Conservation (phyloP, 2,329 filamentous ascomycete species). For the Aspergillus pseudoterreus region DNA sequence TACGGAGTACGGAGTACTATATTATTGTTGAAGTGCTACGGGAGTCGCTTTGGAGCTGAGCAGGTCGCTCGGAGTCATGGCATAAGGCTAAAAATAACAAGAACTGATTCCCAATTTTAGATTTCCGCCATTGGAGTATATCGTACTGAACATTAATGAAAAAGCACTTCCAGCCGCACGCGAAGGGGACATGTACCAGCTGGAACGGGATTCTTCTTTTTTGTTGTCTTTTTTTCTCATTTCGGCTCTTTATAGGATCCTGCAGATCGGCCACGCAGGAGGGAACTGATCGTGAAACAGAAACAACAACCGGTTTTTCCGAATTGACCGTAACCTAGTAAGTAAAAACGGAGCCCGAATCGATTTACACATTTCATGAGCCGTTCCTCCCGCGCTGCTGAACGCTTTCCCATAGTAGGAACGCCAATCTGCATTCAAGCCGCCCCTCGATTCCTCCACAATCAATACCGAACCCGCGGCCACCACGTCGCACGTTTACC, state of each 20-base stretch:
- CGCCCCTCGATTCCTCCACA: slow-evolving; percentile 37
- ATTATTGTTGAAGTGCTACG: no score
- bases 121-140: slow-evolving; percentile 30
- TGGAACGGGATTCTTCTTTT: slow-evolving; percentile 37
- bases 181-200: slow-evolving; percentile 19
- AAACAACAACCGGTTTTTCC: slow-evolving; percentile 30
- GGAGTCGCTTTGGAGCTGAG: no score
- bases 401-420: slow-evolving; percentile 22
- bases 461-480: slow-evolving; percentile 41
- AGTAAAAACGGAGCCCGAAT: slow-evolving; percentile 35
- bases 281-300: slow-evolving; percentile 26
- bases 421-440: slow-evolving; percentile 33
- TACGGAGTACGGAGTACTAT: no score
- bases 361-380: slow-evolving; percentile 41
- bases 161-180: slow-evolving; percentile 24
- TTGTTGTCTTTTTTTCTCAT: slow-evolving; percentile 33
- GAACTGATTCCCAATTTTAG: slow-evolving; percentile 25
- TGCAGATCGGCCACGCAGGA: slow-evolving; percentile 32
- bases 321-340: slow-evolving; percentile 34
- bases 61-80: not conserved
- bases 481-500: slow-evolving; percentile 61
- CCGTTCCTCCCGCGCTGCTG: slow-evolving; percentile 29
- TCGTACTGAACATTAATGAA: slow-evolving; percentile 34
- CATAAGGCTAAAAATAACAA: slow-evolving; percentile 11
- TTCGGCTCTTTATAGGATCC: slow-evolving; percentile 24